Percentiles rank a stretch among this genome's conserved stretches.
phyloP scores from a whole-genome alignment of 148 eudicot genomes.

The Silene latifolia region DNA sequence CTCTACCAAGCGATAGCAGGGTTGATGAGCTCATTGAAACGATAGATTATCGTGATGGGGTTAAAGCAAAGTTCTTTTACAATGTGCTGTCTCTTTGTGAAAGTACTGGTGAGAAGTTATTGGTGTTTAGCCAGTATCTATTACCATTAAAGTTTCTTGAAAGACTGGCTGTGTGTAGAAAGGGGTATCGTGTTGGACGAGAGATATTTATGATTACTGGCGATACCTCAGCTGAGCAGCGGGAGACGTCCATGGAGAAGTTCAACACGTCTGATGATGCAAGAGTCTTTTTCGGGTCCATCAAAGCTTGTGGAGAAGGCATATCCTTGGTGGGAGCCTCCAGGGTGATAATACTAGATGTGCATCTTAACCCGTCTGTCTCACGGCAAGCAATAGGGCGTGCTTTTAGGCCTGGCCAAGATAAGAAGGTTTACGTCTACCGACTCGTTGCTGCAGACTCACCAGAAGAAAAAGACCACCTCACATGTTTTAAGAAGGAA shows the following conservation, averaged over 20 bases:
- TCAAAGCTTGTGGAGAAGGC: slow-evolving; percentile 95
- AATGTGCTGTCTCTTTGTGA: slow-evolving; percentile 66
- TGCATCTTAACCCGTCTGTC: too few species aligned
- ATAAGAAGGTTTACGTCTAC: too few species aligned
- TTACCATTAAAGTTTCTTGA: slow-evolving; percentile 75
- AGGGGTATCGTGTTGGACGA: slow-evolving; percentile 56
- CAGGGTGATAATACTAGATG: slow-evolving; percentile 40
- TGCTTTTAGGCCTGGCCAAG: too few species aligned
- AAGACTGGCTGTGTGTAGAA: slow-evolving; percentile 41
- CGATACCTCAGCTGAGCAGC: slow-evolving; percentile 48
- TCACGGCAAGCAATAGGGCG: too few species aligned
- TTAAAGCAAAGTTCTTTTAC: slow-evolving; percentile 69
- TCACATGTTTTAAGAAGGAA: too few species aligned
- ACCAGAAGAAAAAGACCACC: too few species aligned
- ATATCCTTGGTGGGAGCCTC: slow-evolving; percentile 96
- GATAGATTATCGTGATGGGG: slow-evolving; percentile 64
- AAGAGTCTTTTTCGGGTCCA: slow-evolving; percentile 79
- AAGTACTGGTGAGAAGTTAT: slow-evolving; percentile 62
- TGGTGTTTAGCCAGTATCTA: slow-evolving; percentile 78
- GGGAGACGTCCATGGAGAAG: slow-evolving; percentile 69
- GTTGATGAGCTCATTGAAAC: slow-evolving; percentile 54
- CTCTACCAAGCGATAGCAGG: slow-evolving; percentile 32
- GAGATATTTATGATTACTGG: slow-evolving; percentile 76
- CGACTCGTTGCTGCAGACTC: too few species aligned
- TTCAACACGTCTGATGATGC: slow-evolving; percentile 78